phyloP scores from a whole-genome alignment of 2,329 filamentous ascomycete genomes.

The Verruconis gallopava region DNA sequence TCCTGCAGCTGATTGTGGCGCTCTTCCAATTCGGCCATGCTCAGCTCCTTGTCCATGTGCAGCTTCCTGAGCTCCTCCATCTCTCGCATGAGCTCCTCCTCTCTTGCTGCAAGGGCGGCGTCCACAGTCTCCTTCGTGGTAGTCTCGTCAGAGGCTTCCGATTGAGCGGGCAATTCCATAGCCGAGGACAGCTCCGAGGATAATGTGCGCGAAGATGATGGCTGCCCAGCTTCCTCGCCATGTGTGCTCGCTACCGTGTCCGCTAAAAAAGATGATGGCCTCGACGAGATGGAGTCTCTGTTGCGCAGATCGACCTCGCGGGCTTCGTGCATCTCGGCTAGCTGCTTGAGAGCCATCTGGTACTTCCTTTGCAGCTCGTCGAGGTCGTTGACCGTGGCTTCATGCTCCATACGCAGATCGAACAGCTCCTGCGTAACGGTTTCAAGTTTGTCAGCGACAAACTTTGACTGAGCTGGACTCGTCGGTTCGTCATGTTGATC shows the following conservation, averaged over 20 bases:
- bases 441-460: conserved; percentile 86
- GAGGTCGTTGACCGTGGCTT: conserved; percentile 67
- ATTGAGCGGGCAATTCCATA: conserved; percentile 48
- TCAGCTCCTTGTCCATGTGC: conserved; percentile 63
- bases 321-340: conserved; percentile 76
- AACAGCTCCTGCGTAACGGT: conserved; percentile 83
- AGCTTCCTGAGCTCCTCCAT: conserved; percentile 57
- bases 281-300: conserved; percentile 32
- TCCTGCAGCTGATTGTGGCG: conserved; percentile 75
- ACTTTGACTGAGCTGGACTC: conserved; percentile 69
- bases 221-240: conserved; percentile 51
- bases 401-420: conserved; percentile 81
- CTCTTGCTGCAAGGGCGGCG: conserved; percentile 14
- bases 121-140: conserved; percentile 34
- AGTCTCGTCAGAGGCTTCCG: conserved; percentile 30
- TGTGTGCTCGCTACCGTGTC: conserved; percentile 54
- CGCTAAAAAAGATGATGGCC: conserved; percentile 75
- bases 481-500: conserved; percentile 36
- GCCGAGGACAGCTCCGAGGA: conserved; percentile 88
- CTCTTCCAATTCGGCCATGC: conserved; percentile 57
- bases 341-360: conserved; percentile 67
- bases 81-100: conserved; percentile 36
- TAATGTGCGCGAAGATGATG: conserved; percentile 76
- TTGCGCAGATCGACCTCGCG: conserved; percentile 56
- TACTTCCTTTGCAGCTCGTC: conserved; percentile 79